Evolutionary conservation across 75 land plant species (phyloP).

Genomic region (Adiantum capillusveneris): DNA sequence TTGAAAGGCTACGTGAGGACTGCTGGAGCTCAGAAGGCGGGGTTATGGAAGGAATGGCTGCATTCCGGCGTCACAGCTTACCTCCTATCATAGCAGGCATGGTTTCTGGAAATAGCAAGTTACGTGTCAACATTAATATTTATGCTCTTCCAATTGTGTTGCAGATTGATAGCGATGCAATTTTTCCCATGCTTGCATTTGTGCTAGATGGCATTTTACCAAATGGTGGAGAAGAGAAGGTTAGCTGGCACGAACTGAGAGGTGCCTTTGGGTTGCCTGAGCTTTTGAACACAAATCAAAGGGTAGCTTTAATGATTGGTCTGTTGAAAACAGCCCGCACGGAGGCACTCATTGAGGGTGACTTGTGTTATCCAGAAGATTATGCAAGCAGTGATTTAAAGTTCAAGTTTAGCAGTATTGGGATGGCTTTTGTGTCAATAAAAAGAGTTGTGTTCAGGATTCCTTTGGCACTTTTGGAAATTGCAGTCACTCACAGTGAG

Average conservation of each 20-base stretch:
- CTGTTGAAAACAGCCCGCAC: slow-evolving; percentile 80
- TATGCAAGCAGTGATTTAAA: slow-evolving; percentile 1
- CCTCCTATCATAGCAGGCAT: slow-evolving; percentile 77
- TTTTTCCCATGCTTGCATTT: slow-evolving; percentile 73
- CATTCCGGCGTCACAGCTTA: slow-evolving; percentile 60
- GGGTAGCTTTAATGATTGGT: slow-evolving; percentile 69
- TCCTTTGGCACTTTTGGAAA: slow-evolving; percentile 48
- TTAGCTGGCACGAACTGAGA: slow-evolving; percentile 30
- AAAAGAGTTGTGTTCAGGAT: slow-evolving; percentile 52
- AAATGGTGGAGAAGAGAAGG: slow-evolving; percentile 10
- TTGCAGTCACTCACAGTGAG: slow-evolving; percentile 78
- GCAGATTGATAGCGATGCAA: slow-evolving; percentile 78
- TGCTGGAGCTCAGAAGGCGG: slow-evolving; percentile 79
- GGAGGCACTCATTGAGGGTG: slow-evolving; percentile 74
- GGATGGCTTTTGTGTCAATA: slow-evolving; percentile 44
- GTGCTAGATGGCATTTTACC: slow-evolving; percentile 31
- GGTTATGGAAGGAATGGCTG: slow-evolving; percentile 54
- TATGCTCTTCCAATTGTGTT: slow-evolving; percentile 75
- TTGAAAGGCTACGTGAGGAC: slow-evolving; percentile 84
- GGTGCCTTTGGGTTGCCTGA: slow-evolving; percentile 30
- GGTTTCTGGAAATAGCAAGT: slow-evolving; percentile 70
- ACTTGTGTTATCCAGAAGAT: slow-evolving; percentile 37
- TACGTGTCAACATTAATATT: slow-evolving; percentile 77
- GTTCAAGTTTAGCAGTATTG: slow-evolving; percentile 1
- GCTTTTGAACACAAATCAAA: slow-evolving; percentile 43